Percentiles rank a stretch among this genome's conserved stretches.
These are phyloP conservation scores for Orbilia blumenaviensis DNA, from an alignment of 2,329 filamentous ascomycete species.

Conservation along the genomic window DNA sequence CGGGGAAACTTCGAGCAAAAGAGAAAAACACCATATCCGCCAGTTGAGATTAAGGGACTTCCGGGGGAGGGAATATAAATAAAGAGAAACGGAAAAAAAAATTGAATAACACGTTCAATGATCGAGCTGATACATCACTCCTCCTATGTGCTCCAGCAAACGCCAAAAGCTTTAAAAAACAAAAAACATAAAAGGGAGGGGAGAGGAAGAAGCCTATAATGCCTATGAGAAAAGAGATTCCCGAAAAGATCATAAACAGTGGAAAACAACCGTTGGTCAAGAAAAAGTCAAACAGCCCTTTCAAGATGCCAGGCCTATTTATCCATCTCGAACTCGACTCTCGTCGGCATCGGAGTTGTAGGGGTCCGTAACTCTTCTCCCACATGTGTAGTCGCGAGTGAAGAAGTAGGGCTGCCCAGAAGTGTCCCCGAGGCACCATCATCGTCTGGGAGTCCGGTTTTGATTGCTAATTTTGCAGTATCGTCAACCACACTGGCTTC, in stretches of 20 bases:
- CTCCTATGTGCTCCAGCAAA: slow-evolving; percentile 52
- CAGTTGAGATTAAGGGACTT: not conserved
- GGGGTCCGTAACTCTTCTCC: slow-evolving; percentile 38
- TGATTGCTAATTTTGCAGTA: slow-evolving; percentile 55
- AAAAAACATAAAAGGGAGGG: not conserved
- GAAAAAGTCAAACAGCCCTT: not conserved
- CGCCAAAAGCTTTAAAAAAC: slow-evolving; percentile 40
- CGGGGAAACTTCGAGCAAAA: slow-evolving; percentile 5
- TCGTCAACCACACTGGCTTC: slow-evolving; percentile 72
- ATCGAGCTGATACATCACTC: slow-evolving; percentile 31
- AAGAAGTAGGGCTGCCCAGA: slow-evolving; percentile 49
- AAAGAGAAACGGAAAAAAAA: not conserved
- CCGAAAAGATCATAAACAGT: not conserved
- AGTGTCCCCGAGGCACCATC: slow-evolving; percentile 53
- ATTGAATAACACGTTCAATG: slow-evolving; percentile 2
- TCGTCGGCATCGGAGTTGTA: slow-evolving; percentile 6
- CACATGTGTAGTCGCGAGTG: slow-evolving; percentile 59
- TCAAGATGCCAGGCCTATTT: not conserved
- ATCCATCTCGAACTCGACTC: slow-evolving; percentile 59
- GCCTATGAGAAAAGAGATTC: not conserved
- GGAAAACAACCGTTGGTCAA: not conserved
- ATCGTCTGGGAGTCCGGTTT: slow-evolving; percentile 57
- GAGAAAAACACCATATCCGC: not conserved
- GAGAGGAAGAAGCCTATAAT: not conserved
- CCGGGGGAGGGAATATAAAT: not conserved